Evolutionary conservation across 805 yeast species (phyloP).

Genomic region (Metschnikowia similis): DNA sequence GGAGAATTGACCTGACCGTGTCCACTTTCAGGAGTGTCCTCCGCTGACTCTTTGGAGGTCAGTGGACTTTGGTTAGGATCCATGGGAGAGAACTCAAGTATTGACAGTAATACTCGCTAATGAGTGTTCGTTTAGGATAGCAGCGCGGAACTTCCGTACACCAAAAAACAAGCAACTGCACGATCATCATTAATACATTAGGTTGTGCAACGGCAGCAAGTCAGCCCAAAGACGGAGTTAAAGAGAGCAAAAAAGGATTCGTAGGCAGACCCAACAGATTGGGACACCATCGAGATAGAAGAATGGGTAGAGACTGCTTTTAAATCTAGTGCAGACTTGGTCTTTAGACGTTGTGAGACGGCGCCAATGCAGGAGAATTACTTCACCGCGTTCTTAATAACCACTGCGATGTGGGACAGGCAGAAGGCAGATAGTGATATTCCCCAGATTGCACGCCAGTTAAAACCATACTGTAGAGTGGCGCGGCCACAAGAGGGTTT

Average conservation of each 20-base stretch:
- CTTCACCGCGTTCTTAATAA: neutral
- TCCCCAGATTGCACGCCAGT: neutral
- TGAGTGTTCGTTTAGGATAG: neutral
- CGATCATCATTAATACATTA: too few relatives aligned
- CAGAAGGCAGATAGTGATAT: neutral
- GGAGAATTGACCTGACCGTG: neutral
- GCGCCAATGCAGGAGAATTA: neutral
- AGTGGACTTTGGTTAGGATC: neutral
- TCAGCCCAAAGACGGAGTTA: neutral
- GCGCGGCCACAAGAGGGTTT: constrained; percentile 7
- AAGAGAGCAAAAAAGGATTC: neutral
- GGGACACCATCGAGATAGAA: neutral
- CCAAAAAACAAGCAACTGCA: neutral
- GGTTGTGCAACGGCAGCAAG: neutral
- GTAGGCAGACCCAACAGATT: neutral
- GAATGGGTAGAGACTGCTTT: neutral
- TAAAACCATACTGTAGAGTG: constrained; percentile 7
- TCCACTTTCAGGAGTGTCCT: neutral
- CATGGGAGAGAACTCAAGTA: neutral
- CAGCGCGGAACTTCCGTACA: constrained; percentile 1
- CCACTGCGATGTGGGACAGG: neutral
- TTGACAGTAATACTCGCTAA: neutral
- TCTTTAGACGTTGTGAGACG: neutral
- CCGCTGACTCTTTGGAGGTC: neutral
- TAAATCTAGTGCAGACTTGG: neutral